Percentiles rank a stretch among this genome's conserved stretches.
phyloP scores from a whole-genome alignment of 2,329 filamentous ascomycete genomes.

The Canariomyces notabilis region DNA sequence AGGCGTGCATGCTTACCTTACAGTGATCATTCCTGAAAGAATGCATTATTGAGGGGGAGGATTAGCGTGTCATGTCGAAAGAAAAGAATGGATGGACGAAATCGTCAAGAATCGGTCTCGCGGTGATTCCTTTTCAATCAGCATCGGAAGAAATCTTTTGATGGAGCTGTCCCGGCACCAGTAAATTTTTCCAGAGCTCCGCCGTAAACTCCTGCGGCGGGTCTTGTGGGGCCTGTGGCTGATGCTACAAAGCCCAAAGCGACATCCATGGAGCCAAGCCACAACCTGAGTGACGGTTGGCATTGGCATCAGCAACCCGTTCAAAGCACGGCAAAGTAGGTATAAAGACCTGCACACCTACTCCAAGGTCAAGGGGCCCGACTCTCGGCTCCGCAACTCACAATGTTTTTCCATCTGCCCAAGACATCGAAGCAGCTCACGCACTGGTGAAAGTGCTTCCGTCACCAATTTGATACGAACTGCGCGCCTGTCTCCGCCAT shows the following conservation, averaged over 20 bases:
- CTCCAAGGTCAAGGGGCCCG: conserved; percentile 18
- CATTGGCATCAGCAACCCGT: conserved; percentile 13
- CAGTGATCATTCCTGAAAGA: too few relatives aligned
- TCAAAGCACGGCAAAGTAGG: conserved; percentile 3
- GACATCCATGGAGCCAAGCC: conserved; percentile 12
- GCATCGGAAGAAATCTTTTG: too few relatives aligned
- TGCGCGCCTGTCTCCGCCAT: neutral
- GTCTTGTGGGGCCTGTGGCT: conserved; percentile 7
- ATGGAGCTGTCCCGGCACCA: too few relatives aligned
- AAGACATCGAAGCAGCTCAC: conserved; percentile 5
- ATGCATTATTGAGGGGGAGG: too few relatives aligned
- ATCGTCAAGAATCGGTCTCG: too few relatives aligned
- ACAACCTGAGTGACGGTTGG: conserved; percentile 9
- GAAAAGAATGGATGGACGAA: too few relatives aligned
- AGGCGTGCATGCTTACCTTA: conserved; percentile 20
- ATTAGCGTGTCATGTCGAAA: neutral
- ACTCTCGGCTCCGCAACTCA: conserved; percentile 13
- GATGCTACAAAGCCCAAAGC: neutral
- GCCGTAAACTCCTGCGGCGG: neutral
- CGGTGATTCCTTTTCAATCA: too few relatives aligned
- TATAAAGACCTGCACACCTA: conserved; percentile 25
- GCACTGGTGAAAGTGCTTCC: neutral
- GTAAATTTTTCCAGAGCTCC: conserved; percentile 7
- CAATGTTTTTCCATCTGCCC: conserved; percentile 15
- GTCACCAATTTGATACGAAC: neutral